phyloP scores from a whole-genome alignment of 345 rosid genomes.

The Rubroshorea leprosula region DNA sequence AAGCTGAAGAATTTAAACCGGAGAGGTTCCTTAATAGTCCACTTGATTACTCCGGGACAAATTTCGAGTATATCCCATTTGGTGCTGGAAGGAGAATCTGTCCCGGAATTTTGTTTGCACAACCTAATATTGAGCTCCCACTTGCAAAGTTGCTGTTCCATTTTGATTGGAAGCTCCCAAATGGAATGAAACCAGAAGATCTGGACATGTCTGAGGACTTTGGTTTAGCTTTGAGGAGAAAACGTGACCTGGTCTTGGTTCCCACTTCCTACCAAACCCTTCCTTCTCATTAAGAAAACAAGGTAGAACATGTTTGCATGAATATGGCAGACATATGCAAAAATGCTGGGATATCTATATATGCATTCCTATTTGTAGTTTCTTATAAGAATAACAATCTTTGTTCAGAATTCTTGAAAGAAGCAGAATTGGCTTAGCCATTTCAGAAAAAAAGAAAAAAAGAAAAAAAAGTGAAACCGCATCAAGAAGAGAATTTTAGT shows the following conservation, averaged over 20 bases:
- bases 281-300: no score
- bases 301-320: no score
- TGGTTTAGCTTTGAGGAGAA: conserved; percentile 43
- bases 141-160: conserved; percentile 40
- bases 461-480: no score
- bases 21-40: conserved; percentile 36
- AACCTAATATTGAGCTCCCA: conserved; percentile 32
- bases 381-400: no score
- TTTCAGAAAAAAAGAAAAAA: no score
- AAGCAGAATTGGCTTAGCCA: no score
- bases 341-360: no score
- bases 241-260: conserved; percentile 33
- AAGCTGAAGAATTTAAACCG: conserved; percentile 31
- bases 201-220: conserved; percentile 42
- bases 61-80: conserved; percentile 37
- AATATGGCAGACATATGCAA: no score
- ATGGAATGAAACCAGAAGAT: conserved; percentile 33
- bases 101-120: conserved; percentile 43
- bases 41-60: conserved; percentile 41
- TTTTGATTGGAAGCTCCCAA: conserved; percentile 49
- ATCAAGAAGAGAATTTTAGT: no score
- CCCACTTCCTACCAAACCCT: no score
- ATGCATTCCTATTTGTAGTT: no score
- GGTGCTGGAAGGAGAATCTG: conserved; percentile 53
- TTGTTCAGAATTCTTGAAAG: no score